Evolutionary conservation across 2,329 filamentous ascomycete species (phyloP), one percentile per base, ranked within the genome.

Genomic region (Colletotrichum gigasporum): DNA sequence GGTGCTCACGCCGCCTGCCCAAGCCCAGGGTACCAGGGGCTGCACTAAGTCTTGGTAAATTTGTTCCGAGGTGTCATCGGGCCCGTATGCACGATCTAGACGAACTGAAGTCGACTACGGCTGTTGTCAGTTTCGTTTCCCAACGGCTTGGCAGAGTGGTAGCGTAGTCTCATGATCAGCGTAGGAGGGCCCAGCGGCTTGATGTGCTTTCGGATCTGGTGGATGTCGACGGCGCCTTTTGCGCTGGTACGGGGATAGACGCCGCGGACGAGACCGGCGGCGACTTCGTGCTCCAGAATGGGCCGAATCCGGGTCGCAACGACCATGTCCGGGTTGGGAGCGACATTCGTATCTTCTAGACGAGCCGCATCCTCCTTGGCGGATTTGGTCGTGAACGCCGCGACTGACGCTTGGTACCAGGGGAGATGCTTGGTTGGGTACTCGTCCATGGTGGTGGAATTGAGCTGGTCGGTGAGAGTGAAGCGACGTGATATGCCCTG

Each of bases 1-100:
- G n/a, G 82, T 84, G 14, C 78, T 77, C 20, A 84, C 75, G 16
- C 82, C 80, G 11, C 83, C 83, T 20, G 74, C 68, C 79, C 79
- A 82, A 0, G 78, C 79, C 74, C 77, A 83, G 0, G 80, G 76
- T 11, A 84, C 74, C 10, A 84, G 73, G 10, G 77, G 74, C 30
- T 74, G 68, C 5, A 83, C 75, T 2, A 80, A 68, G 7, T 78
- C 73, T 2, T 76, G 63, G 69, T 83, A 84, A 39, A 84, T 76
- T 4, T 73, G 64, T 6, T 79, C 71, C 0, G 81, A 82, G 0
- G 73, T 71, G 5, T 72, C 51, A 0, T 78, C 69, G 0, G 76
- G 67, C 5, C 67, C 71, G 51, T 78, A 83, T 7, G 79, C 67
- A 11, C 67, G 71, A 58, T 82, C 79, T 0, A 79, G 71, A 2